A percentile compares a stretch with the other conserved stretches of the same genome.
Evolutionary conservation across 1,139 yeast genomes (phyloP).

Genomic region (Nadsonia commutata): DNA sequence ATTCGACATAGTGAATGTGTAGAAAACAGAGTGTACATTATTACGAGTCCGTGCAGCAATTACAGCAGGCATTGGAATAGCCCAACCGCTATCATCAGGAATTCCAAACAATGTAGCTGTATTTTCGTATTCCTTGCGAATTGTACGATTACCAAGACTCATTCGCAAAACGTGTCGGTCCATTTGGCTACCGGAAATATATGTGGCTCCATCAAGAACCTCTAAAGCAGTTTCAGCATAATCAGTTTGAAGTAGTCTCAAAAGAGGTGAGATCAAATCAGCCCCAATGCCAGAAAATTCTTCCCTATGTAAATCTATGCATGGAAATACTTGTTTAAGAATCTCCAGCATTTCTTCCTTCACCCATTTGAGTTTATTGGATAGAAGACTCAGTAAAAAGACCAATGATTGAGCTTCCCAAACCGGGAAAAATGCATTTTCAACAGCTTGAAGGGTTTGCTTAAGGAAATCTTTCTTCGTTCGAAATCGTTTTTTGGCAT

Average conservation of each 20-base stretch:
- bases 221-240: conserved; percentile 79
- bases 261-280: conserved; percentile 77
- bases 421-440: conserved; percentile 54
- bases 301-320: conserved; percentile 59
- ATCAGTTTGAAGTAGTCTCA: conserved; percentile 70
- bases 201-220: conserved; percentile 73
- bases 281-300: conserved; percentile 90
- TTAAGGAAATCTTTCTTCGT: conserved; percentile 77
- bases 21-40: conserved; percentile 89
- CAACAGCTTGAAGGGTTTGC: conserved; percentile 60
- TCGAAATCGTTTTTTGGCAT: conserved; percentile 66
- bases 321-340: conserved; percentile 59
- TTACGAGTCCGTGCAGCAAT: conserved; percentile 79
- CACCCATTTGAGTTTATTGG: conserved; percentile 68
- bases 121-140: conserved; percentile 68
- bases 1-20: conserved; percentile 46
- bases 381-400: conserved; percentile 59
- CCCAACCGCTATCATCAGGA: conserved; percentile 98
- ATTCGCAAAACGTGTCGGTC: conserved; percentile 86
- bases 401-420: conserved; percentile 65
- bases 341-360: conserved; percentile 66
- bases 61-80: conserved; percentile 86
- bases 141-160: conserved; percentile 71
- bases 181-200: conserved; percentile 78
- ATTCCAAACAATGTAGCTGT: conserved; percentile 87